phyloP scores from a whole-genome alignment of 805 yeast species.

The Saccharomycopsis sp. region DNA sequence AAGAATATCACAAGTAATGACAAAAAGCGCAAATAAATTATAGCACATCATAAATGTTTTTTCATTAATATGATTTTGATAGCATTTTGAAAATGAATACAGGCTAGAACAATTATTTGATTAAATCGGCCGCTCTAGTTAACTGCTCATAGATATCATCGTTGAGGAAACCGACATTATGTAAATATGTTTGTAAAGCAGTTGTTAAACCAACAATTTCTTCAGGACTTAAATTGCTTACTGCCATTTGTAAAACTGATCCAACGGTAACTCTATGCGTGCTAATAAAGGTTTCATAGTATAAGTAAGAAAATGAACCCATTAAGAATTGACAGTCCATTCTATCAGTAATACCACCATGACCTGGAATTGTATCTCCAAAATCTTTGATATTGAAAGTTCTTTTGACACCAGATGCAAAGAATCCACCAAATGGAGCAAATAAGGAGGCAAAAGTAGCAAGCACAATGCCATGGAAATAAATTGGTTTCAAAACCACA shows the following conservation, averaged over 20 bases:
- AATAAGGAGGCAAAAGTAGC: slow-evolving; percentile 94
- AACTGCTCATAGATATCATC: too few relatives aligned
- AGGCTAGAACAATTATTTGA: too few relatives aligned
- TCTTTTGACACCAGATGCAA: slow-evolving; percentile 95
- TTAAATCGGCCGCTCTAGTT: too few relatives aligned
- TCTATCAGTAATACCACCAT: slow-evolving; percentile 96
- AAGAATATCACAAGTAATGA: too few relatives aligned
- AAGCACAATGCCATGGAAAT: slow-evolving; percentile 75
- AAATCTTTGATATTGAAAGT: slow-evolving; percentile 95
- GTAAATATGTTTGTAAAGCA: slow-evolving; percentile 46
- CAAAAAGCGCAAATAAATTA: too few relatives aligned
- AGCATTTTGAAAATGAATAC: too few relatives aligned
- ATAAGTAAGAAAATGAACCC: slow-evolving; percentile 91
- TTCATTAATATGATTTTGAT: too few relatives aligned
- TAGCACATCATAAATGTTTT: too few relatives aligned
- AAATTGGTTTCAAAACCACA: slow-evolving; percentile 70
- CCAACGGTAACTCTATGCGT: slow-evolving; percentile 64
- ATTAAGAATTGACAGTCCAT: slow-evolving; percentile 96
- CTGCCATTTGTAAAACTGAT: slow-evolving; percentile 61
- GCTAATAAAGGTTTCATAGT: slow-evolving; percentile 86
- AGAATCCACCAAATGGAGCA: slow-evolving; percentile 98
- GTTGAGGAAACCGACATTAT: slow-evolving; percentile 21
- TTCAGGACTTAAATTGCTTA: slow-evolving; percentile 54
- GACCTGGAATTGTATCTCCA: slow-evolving; percentile 98
- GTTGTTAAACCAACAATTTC: slow-evolving; percentile 56